Conservation (phyloP, 2,329 filamentous ascomycete genomes). For the Pseudocercospora crystallina region DNA sequence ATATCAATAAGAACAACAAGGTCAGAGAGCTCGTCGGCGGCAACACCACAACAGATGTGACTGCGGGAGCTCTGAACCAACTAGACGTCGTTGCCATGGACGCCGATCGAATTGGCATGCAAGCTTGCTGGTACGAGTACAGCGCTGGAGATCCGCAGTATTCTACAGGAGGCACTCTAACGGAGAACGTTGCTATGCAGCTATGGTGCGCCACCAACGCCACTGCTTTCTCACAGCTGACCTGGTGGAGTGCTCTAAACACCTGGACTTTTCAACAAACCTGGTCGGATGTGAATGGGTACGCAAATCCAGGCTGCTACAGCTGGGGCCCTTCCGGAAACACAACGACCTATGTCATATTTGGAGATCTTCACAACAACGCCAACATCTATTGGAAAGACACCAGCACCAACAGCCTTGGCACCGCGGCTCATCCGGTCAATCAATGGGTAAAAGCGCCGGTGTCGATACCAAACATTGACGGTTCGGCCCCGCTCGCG, state of each 20-base stretch:
- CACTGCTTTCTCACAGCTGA: slow-evolving; percentile 41
- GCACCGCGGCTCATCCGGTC: slow-evolving; percentile 37
- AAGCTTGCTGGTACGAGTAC: slow-evolving; percentile 40
- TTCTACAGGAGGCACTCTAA: slow-evolving; percentile 26
- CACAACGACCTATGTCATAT: slow-evolving; percentile 43
- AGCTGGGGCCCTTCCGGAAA: slow-evolving; percentile 12
- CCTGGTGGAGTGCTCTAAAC: slow-evolving; percentile 40
- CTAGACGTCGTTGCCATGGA: slow-evolving; percentile 32
- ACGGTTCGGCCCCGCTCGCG: slow-evolving; percentile 40
- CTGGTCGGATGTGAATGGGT: slow-evolving; percentile 42
- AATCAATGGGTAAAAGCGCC: slow-evolving; percentile 38
- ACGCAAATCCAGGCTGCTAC: slow-evolving; percentile 28
- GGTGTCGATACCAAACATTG: slow-evolving; percentile 35
- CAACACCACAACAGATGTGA: slow-evolving; percentile 41
- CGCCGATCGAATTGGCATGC: slow-evolving; percentile 35
- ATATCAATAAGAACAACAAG: slow-evolving; percentile 40
- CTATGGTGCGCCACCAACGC: slow-evolving; percentile 43
- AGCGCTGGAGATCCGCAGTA: slow-evolving; percentile 40
- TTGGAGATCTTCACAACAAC: slow-evolving; percentile 40
- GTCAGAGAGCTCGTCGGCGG: slow-evolving; percentile 40
- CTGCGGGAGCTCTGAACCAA: slow-evolving; percentile 35
- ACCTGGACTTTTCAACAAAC: slow-evolving; percentile 38
- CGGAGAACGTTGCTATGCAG: slow-evolving; percentile 41
- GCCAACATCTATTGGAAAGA: slow-evolving; percentile 48
- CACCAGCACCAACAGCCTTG: slow-evolving; percentile 34